Conservation (phyloP, 75 land plant genomes). For the Gnetum montanum region DNA sequence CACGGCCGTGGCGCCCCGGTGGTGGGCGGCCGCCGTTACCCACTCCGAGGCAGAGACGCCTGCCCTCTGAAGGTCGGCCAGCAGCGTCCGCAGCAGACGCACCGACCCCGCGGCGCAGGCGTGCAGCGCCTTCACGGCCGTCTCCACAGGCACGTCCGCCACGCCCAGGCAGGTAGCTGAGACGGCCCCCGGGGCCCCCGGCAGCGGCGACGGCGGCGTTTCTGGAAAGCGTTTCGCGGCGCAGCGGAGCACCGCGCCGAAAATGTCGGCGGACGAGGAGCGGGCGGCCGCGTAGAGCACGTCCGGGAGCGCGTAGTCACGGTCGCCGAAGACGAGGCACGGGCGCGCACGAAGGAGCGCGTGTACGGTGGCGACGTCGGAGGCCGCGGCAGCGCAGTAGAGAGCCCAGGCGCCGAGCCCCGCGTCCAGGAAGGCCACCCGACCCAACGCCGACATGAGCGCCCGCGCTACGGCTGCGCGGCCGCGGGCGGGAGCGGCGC, state of each 20-base stretch:
- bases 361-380: conserved; percentile 1
- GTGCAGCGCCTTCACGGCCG: conserved; percentile 2
- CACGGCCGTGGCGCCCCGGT: conserved; percentile 6
- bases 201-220: conserved; percentile 7
- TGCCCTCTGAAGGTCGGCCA: no score
- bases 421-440: conserved; percentile 1
- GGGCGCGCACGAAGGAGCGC: neutral
- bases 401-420: conserved; percentile 4
- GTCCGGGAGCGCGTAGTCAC: conserved; percentile 5
- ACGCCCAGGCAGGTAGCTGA: no score
- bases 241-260: neutral
- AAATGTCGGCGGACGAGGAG: neutral
- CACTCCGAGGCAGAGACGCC: neutral
- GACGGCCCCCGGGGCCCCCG: no score
- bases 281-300: conserved; percentile 8
- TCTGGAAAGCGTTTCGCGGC: neutral
- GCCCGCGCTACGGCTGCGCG: conserved; percentile 2
- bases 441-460: neutral
- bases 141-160: conserved; percentile 8
- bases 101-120: no score
- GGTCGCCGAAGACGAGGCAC: neutral
- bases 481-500: conserved; percentile 3
- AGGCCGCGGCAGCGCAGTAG: conserved; percentile 7
- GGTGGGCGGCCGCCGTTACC: neutral
- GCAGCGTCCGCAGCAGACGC: no score